Base-by-base conservation (phyloP, 345 rosid species). In the Conringia planisiliqua region DNA sequence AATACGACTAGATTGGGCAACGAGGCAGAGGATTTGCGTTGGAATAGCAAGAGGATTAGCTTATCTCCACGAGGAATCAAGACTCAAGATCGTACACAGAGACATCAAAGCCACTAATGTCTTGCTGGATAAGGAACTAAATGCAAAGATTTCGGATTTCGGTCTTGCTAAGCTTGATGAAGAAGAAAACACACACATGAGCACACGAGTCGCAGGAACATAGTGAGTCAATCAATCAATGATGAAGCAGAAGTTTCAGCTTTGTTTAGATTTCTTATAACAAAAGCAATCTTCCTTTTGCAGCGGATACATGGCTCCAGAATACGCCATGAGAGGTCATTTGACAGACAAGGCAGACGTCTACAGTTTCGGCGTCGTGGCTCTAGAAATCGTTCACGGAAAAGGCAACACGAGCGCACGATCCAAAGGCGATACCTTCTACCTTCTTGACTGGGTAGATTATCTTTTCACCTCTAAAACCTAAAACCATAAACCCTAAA, bases 51-150 rank as follows among this genome's bases (percentile, higher is more conserved):
- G 80, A 70, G 88, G 87, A 10, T 12, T 82, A 40, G 82, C 81
- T 11, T 84, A 79, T 66, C 84, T 84, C 22, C 85, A 84, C 55
- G 87, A 84, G 55, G 87, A 84, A 61, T 84, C 87, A 22, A 76
- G 82, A 67, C 70, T 84, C 61, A 82, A 78, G 73, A 80, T 82
- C 10, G 85, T 84, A 18, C 85, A 84, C 73, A 77, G 87, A 72
- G 85, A 84, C 66, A 84, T 84, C 72, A 84, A 84, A 68, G 82
- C 87, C 40, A 80, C 84, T 16, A 82, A 84, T 82, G 84, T 84
- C 40, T 81, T 84, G 73, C 77, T 84, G 1, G 85, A 82, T 12
- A 72, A 67, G 72, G 58, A 81, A 3, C 55, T 84, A 36, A 82
- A 71, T 17, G 79, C 87, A 11, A 82, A 79, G 58, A 84, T 84